Conservation (phyloP, 371 early-diverging fungal genomes). For the Nematocida major region DNA sequence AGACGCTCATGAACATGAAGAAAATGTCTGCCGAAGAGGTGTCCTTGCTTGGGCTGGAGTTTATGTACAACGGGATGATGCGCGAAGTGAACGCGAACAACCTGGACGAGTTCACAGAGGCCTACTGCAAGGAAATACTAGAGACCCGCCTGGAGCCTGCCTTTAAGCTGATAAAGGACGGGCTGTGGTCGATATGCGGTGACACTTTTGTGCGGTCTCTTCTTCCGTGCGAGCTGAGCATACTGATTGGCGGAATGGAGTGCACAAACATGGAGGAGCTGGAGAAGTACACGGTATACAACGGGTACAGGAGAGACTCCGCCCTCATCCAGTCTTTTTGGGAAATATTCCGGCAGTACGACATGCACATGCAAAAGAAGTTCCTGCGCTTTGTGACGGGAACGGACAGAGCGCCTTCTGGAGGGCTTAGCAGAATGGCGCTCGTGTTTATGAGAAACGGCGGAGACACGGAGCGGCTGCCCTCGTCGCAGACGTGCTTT, state of each 20-base stretch:
- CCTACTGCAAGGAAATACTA: constrained; percentile 74
- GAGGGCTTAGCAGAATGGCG: constrained; percentile 75
- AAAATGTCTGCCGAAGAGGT: constrained; percentile 69
- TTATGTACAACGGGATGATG: constrained; percentile 11
- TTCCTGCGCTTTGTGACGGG: constrained; percentile 91
- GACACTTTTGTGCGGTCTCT: constrained; percentile 48
- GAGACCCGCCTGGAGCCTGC: constrained; percentile 67
- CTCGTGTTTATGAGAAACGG: constrained; percentile 93
- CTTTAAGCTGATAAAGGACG: constrained; percentile 72
- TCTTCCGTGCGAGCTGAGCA: constrained; percentile 79
- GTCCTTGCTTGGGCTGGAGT: constrained; percentile 68
- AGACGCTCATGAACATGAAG: constrained; percentile 65
- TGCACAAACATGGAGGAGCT: constrained; percentile 77
- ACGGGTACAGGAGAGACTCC: constrained; percentile 69
- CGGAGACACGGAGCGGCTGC: constrained; percentile 81
- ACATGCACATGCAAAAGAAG: constrained; percentile 73
- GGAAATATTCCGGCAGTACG: constrained; percentile 76
- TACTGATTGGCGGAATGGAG: constrained; percentile 80
- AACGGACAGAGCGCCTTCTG: constrained; percentile 85
- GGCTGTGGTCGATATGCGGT: constrained; percentile 78
- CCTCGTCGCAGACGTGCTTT: constrained; percentile 92
- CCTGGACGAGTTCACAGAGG: constrained; percentile 68
- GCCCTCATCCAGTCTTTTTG: constrained; percentile 71
- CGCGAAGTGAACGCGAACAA: constrained; percentile 68
- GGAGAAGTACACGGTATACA: constrained; percentile 71